These are phyloP conservation scores for Leucaena leucocephala DNA, from an alignment of 306 rosid species.

Conservation along the genomic window DNA sequence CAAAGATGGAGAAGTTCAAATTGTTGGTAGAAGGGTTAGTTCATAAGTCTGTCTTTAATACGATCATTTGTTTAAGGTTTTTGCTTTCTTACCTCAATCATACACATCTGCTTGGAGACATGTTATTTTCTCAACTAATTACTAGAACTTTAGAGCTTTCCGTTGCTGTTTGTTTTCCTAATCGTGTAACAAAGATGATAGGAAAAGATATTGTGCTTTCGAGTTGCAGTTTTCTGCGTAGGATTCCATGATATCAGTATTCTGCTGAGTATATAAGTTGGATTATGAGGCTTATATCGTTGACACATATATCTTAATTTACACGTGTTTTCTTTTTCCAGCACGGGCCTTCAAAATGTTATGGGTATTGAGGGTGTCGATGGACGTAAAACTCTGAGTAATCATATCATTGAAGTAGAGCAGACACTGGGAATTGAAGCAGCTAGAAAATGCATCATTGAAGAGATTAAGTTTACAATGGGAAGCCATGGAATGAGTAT, in stretches of 20 bases:
- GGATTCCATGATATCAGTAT: not conserved
- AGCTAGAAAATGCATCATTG: conserved; percentile 78
- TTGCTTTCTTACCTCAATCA: conserved; percentile 25
- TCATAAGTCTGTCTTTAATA: conserved; percentile 26
- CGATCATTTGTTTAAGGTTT: not conserved
- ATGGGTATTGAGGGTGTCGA: conserved; percentile 87
- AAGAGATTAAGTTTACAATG: conserved; percentile 80
- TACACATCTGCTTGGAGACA: conserved; percentile 18
- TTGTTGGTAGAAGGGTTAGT: conserved; percentile 95
- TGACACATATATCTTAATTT: not conserved
- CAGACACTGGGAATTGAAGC: conserved; percentile 89
- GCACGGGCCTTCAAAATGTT: conserved; percentile 75
- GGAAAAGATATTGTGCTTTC: no score
- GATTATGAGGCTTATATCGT: not conserved
- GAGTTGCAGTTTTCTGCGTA: not conserved
- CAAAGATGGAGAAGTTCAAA: conserved; percentile 49
- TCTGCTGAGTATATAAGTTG: not conserved
- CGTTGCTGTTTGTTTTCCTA: not conserved
- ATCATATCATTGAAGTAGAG: conserved; percentile 80
- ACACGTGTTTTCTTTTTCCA: conserved; percentile 31
- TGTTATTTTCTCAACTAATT: conserved; percentile 7
- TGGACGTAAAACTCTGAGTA: conserved; percentile 69
- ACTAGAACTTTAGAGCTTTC: not conserved
- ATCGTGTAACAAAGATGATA: not conserved
- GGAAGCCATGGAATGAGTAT: conserved; percentile 82